These are phyloP conservation scores for Rosa chinensis DNA, from an alignment of 306 rosid genomes.

Conservation along the genomic window DNA sequence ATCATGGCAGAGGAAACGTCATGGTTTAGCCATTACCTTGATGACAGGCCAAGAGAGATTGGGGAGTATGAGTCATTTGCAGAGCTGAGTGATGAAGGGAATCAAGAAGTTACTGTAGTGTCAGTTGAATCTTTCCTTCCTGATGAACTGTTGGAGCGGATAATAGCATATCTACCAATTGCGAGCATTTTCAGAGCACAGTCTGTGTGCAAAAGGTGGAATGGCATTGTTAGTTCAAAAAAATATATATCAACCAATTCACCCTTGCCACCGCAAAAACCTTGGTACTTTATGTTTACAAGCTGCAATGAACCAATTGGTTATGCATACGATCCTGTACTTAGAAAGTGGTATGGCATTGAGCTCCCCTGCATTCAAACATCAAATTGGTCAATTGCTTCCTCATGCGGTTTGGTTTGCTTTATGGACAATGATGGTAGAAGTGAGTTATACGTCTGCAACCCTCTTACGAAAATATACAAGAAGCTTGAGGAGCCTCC, in stretches of 20 bases:
- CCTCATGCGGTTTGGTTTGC: conserved; percentile 80
- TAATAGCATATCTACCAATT: conserved; percentile 73
- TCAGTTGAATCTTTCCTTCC: conserved; percentile 67
- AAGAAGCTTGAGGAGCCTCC: conserved; percentile 69
- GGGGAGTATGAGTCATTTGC: conserved; percentile 50
- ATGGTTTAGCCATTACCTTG: conserved; percentile 63
- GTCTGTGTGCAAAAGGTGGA: conserved; percentile 84
- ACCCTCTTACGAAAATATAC: conserved; percentile 61
- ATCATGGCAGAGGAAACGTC: conserved; percentile 81
- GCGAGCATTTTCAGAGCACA: conserved; percentile 87
- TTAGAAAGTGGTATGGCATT: conserved; percentile 85
- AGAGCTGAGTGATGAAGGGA: conserved; percentile 59
- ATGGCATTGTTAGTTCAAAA: conserved; percentile 63
- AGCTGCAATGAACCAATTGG: conserved; percentile 71
- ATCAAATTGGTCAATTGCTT: conserved; percentile 64
- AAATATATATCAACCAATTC: conserved; percentile 73
- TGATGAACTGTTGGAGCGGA: conserved; percentile 84
- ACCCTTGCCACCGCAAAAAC: conserved; percentile 55
- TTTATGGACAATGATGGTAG: conserved; percentile 81
- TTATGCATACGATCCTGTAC: conserved; percentile 69
- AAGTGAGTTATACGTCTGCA: conserved; percentile 65
- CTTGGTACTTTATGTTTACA: conserved; percentile 97
- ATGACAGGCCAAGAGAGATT: conserved; percentile 42
- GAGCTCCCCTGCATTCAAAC: conserved; percentile 68
- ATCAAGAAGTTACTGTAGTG: conserved; percentile 49